phyloP scores from a whole-genome alignment of 2,329 filamentous ascomycete species.

The Fusarium protoensiforme region DNA sequence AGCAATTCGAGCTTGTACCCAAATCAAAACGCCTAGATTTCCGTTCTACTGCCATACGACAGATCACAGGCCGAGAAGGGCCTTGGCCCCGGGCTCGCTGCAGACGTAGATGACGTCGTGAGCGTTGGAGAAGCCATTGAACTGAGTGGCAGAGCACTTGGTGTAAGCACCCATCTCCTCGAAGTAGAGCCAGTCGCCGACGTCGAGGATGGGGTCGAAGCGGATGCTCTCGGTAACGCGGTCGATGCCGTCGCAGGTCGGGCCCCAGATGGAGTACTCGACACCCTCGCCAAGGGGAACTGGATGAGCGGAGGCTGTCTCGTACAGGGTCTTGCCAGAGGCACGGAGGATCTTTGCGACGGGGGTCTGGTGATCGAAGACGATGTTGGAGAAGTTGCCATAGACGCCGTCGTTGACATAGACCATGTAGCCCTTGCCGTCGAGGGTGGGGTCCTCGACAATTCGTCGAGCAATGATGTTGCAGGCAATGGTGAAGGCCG shows the following conservation, averaged over 20 bases:
- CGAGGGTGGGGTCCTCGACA: conserved; percentile 75
- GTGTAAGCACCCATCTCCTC: conserved; percentile 99
- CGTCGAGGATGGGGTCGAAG: conserved; percentile 81
- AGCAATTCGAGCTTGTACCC: neutral
- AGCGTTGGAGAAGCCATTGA: conserved; percentile 95
- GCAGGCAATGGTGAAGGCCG: conserved; percentile 93
- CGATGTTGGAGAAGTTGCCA: conserved; percentile 98
- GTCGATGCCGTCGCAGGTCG: conserved; percentile 97
- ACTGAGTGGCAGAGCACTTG: conserved; percentile 95
- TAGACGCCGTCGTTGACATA: conserved; percentile 99
- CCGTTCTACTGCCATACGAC: neutral
- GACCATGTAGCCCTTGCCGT: conserved; percentile 87
- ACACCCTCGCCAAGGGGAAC: conserved; percentile 62
- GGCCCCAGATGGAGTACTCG: conserved; percentile 97
- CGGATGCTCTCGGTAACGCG: conserved; percentile 86
- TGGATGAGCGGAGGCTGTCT: conserved; percentile 62
- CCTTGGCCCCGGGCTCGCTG: conserved; percentile 88
- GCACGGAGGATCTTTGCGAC: conserved; percentile 82
- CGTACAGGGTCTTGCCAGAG: conserved; percentile 67
- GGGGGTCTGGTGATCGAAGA: conserved; percentile 97
- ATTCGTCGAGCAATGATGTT: conserved; percentile 96
- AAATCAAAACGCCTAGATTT: neutral
- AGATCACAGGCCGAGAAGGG: conserved; percentile 64
- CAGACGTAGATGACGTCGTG: conserved; percentile 96
- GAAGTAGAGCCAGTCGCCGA: conserved; percentile 99